Evolutionary conservation across 164 flowering plant species (phyloP), one percentile per base, ranked within the genome.

Genomic region (Kalanchoe fedtschenkoi): DNA sequence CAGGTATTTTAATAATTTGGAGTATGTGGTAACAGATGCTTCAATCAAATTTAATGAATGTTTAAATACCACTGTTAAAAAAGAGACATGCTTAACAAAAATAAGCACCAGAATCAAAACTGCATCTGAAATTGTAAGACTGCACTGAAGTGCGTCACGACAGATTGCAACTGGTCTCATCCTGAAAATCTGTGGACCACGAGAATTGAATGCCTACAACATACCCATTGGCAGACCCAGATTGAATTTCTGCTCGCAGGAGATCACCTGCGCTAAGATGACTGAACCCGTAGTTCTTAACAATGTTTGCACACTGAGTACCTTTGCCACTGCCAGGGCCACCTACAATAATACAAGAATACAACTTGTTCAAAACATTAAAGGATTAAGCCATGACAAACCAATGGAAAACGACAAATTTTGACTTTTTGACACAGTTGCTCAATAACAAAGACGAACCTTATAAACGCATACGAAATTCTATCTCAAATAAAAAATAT

Each of bases 151-250:
- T 1, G 26, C 0, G 30, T 2, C 30, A 24, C 29, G 22, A 1
- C 3, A 47, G 13, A 22, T 5, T 24, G 30, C 15, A 21, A 22
- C 22, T 47, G 55, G 2, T 22, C 10, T 22, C 26, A 22, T 47
- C 24, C 10, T 8, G 39, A 37, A 37, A 47, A 7, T 47, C 0
- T 47, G 0, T n/a, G n/a, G n/a, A 22, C n/a, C 15, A 24, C 29
- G 9, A 22, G 53, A 19, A 46, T 19, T 30, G n/a, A 22, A 22
- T 0, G 17, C 32, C 21, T 33, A 35, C 21, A 34, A 0, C 39
- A 35, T 30, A 58, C 61, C 61, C 61, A 30, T 58, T n/a, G 9
- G 9, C 61, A 29, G 61, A 58, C 33, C 37, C 61, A 58, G 61
- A 58, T 19, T 58, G 61, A 22, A 58, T 58, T 58, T 58, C 39